A percentile compares a stretch with the other conserved stretches of the same genome.
phyloP scores from a whole-genome alignment of 768 basidiomycete species.

The Candolleomyces aberdarensis region DNA sequence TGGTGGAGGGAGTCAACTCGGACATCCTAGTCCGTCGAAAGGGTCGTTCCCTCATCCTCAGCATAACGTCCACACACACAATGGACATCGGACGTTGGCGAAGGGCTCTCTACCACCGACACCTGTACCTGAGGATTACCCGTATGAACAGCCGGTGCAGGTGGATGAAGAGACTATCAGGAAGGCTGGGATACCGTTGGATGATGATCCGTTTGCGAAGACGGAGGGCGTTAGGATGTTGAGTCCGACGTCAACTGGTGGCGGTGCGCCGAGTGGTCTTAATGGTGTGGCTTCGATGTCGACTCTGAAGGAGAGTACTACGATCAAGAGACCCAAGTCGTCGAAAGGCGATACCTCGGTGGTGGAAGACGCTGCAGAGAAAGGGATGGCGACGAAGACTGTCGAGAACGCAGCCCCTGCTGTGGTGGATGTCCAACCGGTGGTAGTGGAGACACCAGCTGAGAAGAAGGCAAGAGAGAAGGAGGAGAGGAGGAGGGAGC shows the following conservation, averaged over 20 bases:
- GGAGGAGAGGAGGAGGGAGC: slow-evolving; percentile 9
- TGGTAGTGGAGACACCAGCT: neutral
- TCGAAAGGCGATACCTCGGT: neutral
- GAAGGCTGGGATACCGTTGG: slow-evolving; percentile 24
- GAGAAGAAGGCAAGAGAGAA: slow-evolving; percentile 8
- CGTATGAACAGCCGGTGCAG: slow-evolving; percentile 15
- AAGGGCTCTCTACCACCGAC: slow-evolving; percentile 8
- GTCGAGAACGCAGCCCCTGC: neutral
- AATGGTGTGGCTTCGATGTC: slow-evolving; percentile 4
- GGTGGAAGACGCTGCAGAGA: neutral
- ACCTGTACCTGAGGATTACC: neutral
- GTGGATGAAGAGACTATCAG: slow-evolving; percentile 23
- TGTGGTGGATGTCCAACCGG: neutral
- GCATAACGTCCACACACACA: slow-evolving; percentile 13
- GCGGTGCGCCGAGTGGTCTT: slow-evolving; percentile 5
- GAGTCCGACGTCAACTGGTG: slow-evolving; percentile 13
- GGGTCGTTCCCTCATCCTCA: neutral
- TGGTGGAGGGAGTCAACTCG: too few species aligned
- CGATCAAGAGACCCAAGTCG: slow-evolving; percentile 7
- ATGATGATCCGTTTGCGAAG: slow-evolving; percentile 58
- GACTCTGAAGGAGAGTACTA: neutral
- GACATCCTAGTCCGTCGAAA: too few species aligned
- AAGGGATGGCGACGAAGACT: neutral
- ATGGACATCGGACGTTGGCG: slow-evolving; percentile 12
- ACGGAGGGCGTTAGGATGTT: slow-evolving; percentile 50